These are phyloP conservation scores for Maudiozyma turicensis DNA, from an alignment of 805 yeast genomes.

Conservation along the genomic window DNA sequence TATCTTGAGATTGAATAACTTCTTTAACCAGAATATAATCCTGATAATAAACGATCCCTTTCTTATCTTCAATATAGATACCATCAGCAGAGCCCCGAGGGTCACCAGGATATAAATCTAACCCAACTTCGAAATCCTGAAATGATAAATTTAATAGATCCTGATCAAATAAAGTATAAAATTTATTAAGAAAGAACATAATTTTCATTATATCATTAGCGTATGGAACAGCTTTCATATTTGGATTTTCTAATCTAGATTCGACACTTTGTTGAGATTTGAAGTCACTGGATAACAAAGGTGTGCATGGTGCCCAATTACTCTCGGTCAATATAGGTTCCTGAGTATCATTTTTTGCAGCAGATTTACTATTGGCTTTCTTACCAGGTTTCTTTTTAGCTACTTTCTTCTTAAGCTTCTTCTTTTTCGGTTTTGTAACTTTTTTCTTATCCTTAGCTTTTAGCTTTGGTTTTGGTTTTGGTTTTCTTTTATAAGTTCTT, in stretches of 20 bases:
- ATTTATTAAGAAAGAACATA: constrained; percentile 19
- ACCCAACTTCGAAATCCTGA: constrained; percentile 21
- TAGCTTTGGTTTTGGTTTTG: constrained; percentile 6
- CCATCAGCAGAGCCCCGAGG: constrained; percentile 11
- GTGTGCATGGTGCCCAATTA: constrained; percentile 24
- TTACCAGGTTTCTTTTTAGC: background rate
- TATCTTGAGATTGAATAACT: constrained; percentile 16
- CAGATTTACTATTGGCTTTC: background rate
- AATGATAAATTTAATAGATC: constrained; percentile 16
- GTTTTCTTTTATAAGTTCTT: constrained; percentile 7
- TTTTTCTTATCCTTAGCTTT: constrained; percentile 6
- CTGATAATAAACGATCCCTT: constrained; percentile 10
- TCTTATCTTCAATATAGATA: constrained; percentile 4
- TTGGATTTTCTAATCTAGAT: constrained; percentile 15
- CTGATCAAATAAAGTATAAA: constrained; percentile 11
- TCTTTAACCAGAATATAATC: constrained; percentile 17
- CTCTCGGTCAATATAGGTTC: constrained; percentile 15
- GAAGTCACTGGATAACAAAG: constrained; percentile 14
- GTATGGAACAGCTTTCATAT: constrained; percentile 14
- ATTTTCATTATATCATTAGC: constrained; percentile 15
- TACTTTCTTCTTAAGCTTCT: background rate
- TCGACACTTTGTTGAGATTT: constrained; percentile 13
- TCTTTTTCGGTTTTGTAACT: background rate
- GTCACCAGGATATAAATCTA: constrained; percentile 17
- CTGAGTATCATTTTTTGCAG: constrained; percentile 6